Evolutionary conservation across 768 basidiomycete genomes (phyloP), one percentile per base, ranked within the genome.

Genomic region (Holtermannia corniformis): DNA sequence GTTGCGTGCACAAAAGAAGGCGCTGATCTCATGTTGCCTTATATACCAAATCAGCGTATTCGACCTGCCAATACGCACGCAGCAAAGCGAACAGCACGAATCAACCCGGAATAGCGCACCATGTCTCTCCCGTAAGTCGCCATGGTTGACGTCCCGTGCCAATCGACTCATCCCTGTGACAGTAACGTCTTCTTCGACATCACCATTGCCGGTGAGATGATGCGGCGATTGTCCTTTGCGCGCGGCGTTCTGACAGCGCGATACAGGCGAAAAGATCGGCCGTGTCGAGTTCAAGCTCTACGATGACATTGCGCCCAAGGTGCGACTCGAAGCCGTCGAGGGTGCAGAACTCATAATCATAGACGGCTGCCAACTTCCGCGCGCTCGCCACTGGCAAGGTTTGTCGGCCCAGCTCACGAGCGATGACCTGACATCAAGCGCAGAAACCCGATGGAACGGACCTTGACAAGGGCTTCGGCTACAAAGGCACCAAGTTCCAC

Each of bases 231-330:
- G 14, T 26, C 20, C 5, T 32, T 20, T 48, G 12, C 21, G 12
- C 4, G n/a, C 32, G 32, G 12, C 48, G 28, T 49, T 26, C 26
- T 26, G 12, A 5, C 16, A 53, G 43, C 5, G 24, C 12, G 12
- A 13, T 10, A 2, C 26, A 65, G 64, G 55, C 41, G 54, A 62
- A 50, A 49, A 65, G 19, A 55, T 62, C 44, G 70, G 70, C 19
- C 56, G 56, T 47, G 62, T 74, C 59, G 76, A 80, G 52, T 91
- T 96, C 82, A 83, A 83, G 76, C 81, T 97, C 23, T 91, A 76
- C 72, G 88, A 92, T 75, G 77, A 89, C 41, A 61, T 68, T 44
- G 64, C 57, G 13, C 70, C 70, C 51, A 71, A 71, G 60, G 61
- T 66, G 19, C 5, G 4, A 23, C 24, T 22, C 22, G 26, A 24